A percentile compares a stretch with the other conserved stretches of the same genome.
Evolutionary conservation across 1,284 basidiomycete genomes (phyloP).

Genomic region (Ceratobasidium sp.): DNA sequence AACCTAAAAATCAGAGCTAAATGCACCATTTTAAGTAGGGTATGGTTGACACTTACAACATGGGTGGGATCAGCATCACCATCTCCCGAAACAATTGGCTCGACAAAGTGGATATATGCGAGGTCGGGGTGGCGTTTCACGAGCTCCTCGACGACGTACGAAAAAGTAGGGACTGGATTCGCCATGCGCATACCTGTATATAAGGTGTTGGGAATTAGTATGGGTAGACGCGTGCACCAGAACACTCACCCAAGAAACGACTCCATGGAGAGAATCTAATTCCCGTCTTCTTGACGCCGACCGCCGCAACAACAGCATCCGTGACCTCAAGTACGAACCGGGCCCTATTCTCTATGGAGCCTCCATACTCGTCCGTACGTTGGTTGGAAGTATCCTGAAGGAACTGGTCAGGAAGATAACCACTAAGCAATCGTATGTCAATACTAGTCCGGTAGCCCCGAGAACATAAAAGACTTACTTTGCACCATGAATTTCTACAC

Average conservation of each 20-base stretch:
- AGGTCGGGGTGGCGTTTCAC: conserved; percentile 62
- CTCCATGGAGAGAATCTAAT: conserved; percentile 60
- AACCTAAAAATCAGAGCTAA: neutral
- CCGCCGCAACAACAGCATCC: conserved; percentile 56
- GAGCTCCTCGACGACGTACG: conserved; percentile 57
- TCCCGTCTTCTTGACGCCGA: conserved; percentile 60
- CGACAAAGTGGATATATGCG: conserved; percentile 71
- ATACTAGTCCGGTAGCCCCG: neutral
- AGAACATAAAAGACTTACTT: conserved; percentile 29
- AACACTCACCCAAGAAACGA: conserved; percentile 52
- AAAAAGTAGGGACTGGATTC: conserved; percentile 63
- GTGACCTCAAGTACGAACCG: conserved; percentile 60
- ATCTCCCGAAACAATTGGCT: conserved; percentile 59
- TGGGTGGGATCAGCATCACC: conserved; percentile 51
- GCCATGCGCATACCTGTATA: conserved; percentile 59
- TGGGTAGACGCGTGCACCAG: neutral
- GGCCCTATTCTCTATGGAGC: conserved; percentile 60
- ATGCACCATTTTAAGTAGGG: neutral
- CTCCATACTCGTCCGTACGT: conserved; percentile 63
- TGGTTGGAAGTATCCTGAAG: conserved; percentile 59
- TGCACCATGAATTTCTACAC: conserved; percentile 62
- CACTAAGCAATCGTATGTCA: conserved; percentile 20
- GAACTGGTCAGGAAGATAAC: conserved; percentile 62
- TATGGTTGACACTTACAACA: neutral
- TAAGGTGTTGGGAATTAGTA: neutral